These are phyloP conservation scores for Wickerhamiella nectarea DNA, from an alignment of 805 yeast genomes.

Conservation along the genomic window DNA sequence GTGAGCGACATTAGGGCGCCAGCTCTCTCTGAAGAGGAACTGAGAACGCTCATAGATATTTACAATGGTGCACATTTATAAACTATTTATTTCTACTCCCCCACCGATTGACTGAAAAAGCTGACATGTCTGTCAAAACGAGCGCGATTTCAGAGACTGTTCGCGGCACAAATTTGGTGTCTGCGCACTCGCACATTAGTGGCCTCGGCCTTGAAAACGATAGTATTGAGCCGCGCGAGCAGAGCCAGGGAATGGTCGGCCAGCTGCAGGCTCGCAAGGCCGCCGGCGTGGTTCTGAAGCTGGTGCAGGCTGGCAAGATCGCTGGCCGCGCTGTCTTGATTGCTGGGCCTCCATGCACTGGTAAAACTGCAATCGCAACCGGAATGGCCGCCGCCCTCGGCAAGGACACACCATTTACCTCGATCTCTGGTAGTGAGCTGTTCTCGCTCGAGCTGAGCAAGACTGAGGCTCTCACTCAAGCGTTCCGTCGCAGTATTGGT, in stretches of 20 bases:
- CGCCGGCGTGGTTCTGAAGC: conserved; percentile 83
- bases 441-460: conserved; percentile 84
- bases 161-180: conserved; percentile 62
- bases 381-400: conserved; percentile 47
- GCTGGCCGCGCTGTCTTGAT: conserved; percentile 92
- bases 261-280: conserved; percentile 91
- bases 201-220: conserved; percentile 90
- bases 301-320: conserved; percentile 87
- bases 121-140: conserved; percentile 28
- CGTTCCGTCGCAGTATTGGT: conserved; percentile 91
- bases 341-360: conserved; percentile 98
- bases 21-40: conserved; percentile 71
- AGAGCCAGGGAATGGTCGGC: conserved; percentile 94
- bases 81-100: neutral
- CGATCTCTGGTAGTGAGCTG: conserved; percentile 87
- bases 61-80: conserved; percentile 27
- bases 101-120: too few species aligned
- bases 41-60: conserved; percentile 64
- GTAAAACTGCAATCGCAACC: conserved; percentile 97
- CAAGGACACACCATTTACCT: conserved; percentile 81
- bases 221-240: conserved; percentile 64
- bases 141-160: conserved; percentile 34
- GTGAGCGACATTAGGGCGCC: conserved; percentile 64
- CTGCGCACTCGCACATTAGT: conserved; percentile 96
- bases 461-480: conserved; percentile 93